These are phyloP conservation scores for Globisporangium rhizosaccharum DNA, from an alignment of 352 stramenopile genomes.

Conservation along the genomic window DNA sequence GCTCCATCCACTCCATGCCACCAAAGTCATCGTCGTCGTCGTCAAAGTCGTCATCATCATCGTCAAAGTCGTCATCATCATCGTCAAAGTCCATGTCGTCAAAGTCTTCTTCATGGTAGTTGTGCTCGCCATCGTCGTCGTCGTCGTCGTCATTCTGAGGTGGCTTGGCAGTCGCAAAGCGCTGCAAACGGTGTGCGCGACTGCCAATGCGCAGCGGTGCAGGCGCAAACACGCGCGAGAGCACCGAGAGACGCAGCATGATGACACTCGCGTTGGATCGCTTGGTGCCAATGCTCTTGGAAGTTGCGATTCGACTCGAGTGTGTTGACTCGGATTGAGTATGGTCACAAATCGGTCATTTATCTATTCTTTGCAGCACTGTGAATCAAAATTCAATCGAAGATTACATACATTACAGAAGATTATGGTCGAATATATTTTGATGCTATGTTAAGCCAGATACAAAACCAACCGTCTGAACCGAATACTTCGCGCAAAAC, in stretches of 20 bases:
- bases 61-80: constrained; percentile 31
- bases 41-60: constrained; percentile 23
- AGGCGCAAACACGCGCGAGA: constrained; percentile 43
- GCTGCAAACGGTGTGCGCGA: constrained; percentile 16
- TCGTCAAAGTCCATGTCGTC: constrained; percentile 36
- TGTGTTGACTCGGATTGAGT: not conserved
- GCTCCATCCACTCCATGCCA: constrained; percentile 10
- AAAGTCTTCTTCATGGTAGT: constrained; percentile 39
- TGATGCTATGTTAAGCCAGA: too few relatives aligned
- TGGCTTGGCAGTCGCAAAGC: constrained; percentile 8
- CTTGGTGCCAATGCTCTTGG: not conserved
- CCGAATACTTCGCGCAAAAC: not conserved
- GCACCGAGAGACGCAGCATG: constrained; percentile 55
- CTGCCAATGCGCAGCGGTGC: constrained; percentile 30
- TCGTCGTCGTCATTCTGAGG: constrained; percentile 23
- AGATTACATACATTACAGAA: not conserved
- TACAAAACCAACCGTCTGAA: not conserved
- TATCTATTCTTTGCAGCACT: too few relatives aligned
- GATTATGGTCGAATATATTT: too few relatives aligned
- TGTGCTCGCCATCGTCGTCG: constrained; percentile 27
- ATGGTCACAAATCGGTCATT: too few relatives aligned
- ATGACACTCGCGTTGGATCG: not conserved
- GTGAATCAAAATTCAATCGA: not conserved
- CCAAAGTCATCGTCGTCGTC: constrained; percentile 18
- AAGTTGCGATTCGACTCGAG: not conserved